Base-by-base conservation (phyloP, 345 rosid species). In the Eucalyptus pauciflora region DNA sequence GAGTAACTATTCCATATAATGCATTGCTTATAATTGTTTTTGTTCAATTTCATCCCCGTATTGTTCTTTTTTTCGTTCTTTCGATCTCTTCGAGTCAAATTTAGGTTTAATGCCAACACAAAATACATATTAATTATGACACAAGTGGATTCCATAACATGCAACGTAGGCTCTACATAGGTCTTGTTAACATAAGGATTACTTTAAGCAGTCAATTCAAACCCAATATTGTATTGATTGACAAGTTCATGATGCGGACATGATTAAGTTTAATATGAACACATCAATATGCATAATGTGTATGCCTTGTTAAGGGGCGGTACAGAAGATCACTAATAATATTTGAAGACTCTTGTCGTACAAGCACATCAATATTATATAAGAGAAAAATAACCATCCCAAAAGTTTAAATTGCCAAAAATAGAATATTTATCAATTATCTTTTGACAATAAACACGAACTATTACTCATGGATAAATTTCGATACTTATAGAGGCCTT, bases 291-390 rank as follows among this genome's bases (percentile, higher is more conserved):
- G 67, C 0, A 11, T 25, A 27, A 14, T 60, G 31, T 12, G 67
- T 6, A 62, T 62, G 69, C 41, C 37, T n/a, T 64, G 20, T 64
- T 6, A 13, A 62, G 69, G 69, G 69, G 69, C 29, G 69, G 33
- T 29, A 62, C 2, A 29, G 4, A 62, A n/a, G 18, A 64, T n/a
- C 20, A 2, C 1, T 1, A 64, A n/a, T 14, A 64, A 64, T 64
- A 8, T n/a, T 15, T 10, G 3, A 14, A 0, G 1, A 15, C 41
- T 64, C 5, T n/a, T 7, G 20, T n/a, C 5, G 10, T 64, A n/a
- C 20, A 4, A 15, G 33, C 37, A 64, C 76, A 64, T 64, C 20
- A n/a, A 64, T n/a, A n/a, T 33, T 17, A 64, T 7, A 64, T 64
- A 27, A 29, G 16, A 29, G 33, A 64, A 64, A n/a, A n/a, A 29